These are phyloP conservation scores for Bolboschoenus planiculmis DNA, from an alignment of 176 grass and related monocot genomes.

Conservation along the genomic window DNA sequence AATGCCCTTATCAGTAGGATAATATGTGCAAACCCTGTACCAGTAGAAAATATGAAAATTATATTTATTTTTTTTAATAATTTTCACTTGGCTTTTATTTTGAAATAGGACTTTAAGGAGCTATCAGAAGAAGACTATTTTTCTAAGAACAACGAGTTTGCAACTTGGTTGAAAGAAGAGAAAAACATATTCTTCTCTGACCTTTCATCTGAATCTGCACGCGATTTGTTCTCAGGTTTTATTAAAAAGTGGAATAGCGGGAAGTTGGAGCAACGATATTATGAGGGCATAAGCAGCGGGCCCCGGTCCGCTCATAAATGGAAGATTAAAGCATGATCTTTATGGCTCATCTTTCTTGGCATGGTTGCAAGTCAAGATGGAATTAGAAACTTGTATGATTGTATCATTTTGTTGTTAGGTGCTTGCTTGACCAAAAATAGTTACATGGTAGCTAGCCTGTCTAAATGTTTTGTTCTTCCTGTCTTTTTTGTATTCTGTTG, in stretches of 20 bases:
- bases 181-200: slow-evolving; percentile 81
- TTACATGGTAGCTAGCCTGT: neutral
- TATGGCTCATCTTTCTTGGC: neutral
- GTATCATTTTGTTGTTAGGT: slow-evolving; percentile 12
- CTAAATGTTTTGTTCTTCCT: neutral
- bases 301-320: slow-evolving; percentile 78
- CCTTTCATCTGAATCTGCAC: slow-evolving; percentile 69
- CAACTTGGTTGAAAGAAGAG: slow-evolving; percentile 84
- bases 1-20: neutral
- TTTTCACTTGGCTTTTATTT: neutral
- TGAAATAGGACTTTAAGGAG: slow-evolving; percentile 58
- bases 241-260: slow-evolving; percentile 77
- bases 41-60: neutral
- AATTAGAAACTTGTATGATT: neutral
- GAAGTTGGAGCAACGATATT: slow-evolving; percentile 57
- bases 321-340: slow-evolving; percentile 63
- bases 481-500: neutral
- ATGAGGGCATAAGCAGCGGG: slow-evolving; percentile 59
- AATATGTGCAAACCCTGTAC: neutral
- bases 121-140: slow-evolving; percentile 94
- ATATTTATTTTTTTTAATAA: neutral
- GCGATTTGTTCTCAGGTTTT: slow-evolving; percentile 64
- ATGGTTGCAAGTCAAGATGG: neutral
- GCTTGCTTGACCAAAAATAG: neutral
- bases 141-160: slow-evolving; percentile 87